Evolutionary conservation across 768 basidiomycete species (phyloP), one percentile per base, ranked within the genome.

Genomic region (Lanmaoa pseudosensibilis): DNA sequence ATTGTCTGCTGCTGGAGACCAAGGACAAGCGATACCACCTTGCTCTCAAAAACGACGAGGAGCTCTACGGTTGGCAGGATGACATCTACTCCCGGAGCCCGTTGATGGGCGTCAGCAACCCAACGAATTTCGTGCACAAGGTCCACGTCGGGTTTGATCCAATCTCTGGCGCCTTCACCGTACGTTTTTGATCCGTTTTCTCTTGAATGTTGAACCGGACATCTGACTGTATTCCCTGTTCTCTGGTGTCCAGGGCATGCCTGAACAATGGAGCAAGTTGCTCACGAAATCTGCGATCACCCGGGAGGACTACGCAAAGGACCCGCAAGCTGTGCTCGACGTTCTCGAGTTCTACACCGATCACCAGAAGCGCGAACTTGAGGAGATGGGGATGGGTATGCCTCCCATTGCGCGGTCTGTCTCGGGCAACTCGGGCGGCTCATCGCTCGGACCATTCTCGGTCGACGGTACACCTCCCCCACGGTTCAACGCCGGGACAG

Each of bases 261-360:
- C 96, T 11, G 94, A 97, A 54, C 93, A 96, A 78, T 99, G 96
- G 96, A 91, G 85, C 67, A 92, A 94, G 59, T 80, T 99, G n/a
- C 82, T 99, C 65, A 98, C 93, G 5, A 94, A 95, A 68, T 95
- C 93, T 4, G 94, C 94, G 34, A 97, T 99, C 73, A 99, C 96
- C 2, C 89, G 92, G 53, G 96, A 99, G 74, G 96, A 99, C 73
- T 97, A 98, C 55, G 94, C 92, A 5, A 91, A 90, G 69, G 90
- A 99, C 67, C 96, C 96, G 0, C 96, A 98, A 67, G 96, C 96
- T 2, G 96, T 99, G 15, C 81, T 98, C 18, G 96, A 98, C 58
- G 96, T 97, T 1, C 86, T 99, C 58, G 95, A 98, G 69, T 99
- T 98, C 76, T 99, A 98, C 73, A 98, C 95, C 13, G 94, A 96